Evolutionary conservation across 2,329 filamentous ascomycete species (phyloP).

Genomic region (Phoma sp.): DNA sequence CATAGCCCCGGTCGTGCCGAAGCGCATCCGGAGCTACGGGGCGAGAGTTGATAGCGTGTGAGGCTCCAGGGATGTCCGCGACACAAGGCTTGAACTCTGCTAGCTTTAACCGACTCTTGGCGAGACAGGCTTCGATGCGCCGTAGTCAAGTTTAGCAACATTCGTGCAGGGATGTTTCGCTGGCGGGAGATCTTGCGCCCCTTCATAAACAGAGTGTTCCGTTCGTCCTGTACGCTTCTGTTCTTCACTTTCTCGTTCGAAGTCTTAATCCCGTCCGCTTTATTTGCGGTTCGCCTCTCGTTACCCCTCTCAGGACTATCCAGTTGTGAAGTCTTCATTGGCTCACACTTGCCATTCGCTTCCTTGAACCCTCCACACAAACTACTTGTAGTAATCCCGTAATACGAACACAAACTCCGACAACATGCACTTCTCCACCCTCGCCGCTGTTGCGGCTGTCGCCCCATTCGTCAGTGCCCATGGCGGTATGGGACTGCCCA

Average conservation of each 20-base stretch:
- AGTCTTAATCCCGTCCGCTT: slow-evolving; percentile 25
- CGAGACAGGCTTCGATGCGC: slow-evolving; percentile 22
- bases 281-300: slow-evolving; percentile 24
- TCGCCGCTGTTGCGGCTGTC: slow-evolving; percentile 40
- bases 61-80: slow-evolving; percentile 18
- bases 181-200: slow-evolving; percentile 25
- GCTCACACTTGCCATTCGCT: slow-evolving; percentile 45
- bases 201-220: slow-evolving; percentile 29
- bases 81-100: slow-evolving; percentile 20
- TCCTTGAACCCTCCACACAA: slow-evolving; percentile 19
- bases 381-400: slow-evolving; percentile 30
- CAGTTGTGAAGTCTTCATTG: slow-evolving; percentile 37
- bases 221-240: slow-evolving; percentile 12
- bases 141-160: slow-evolving; percentile 34
- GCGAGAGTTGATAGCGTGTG: slow-evolving; percentile 18
- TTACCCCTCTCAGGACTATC: slow-evolving; percentile 28
- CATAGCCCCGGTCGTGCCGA: slow-evolving; percentile 11
- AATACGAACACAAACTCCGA: slow-evolving; percentile 29
- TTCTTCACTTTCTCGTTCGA: slow-evolving; percentile 26
- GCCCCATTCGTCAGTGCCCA: slow-evolving; percentile 43
- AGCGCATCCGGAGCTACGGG: slow-evolving; percentile 28
- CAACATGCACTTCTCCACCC: slow-evolving; percentile 45
- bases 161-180: slow-evolving; percentile 21
- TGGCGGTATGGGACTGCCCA: slow-evolving; percentile 38
- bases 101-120: slow-evolving; percentile 20